phyloP scores from a whole-genome alignment of 345 rosid species.

The Dipteronia dyeriana region DNA sequence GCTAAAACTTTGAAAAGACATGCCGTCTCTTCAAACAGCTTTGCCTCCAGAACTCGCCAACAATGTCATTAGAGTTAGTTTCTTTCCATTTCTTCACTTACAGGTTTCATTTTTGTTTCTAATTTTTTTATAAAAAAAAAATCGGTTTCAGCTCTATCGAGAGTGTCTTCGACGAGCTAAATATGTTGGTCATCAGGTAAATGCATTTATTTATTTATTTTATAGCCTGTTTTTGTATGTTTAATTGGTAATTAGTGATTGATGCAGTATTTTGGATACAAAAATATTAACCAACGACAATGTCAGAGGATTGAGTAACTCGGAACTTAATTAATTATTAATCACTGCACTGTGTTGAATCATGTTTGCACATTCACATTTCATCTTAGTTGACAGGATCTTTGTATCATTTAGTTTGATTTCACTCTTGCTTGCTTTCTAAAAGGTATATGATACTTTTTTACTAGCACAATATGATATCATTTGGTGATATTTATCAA shows the following conservation, averaged over 20 bases:
- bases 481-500: background rate
- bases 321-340: no score
- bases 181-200: slow-evolving; percentile 77
- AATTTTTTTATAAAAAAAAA: no score
- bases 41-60: slow-evolving; percentile 96
- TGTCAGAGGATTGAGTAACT: no score
- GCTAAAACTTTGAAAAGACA: slow-evolving; percentile 20
- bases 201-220: background rate
- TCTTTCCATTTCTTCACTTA: background rate
- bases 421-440: background rate
- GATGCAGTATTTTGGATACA: background rate
- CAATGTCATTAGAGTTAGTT: slow-evolving; percentile 77
- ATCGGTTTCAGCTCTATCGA: slow-evolving; percentile 74
- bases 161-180: slow-evolving; percentile 97
- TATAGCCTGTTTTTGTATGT: background rate
- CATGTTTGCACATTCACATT: no score
- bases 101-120: background rate
- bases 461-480: background rate
- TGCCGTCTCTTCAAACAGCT: slow-evolving; percentile 86
- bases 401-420: background rate
- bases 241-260: background rate
- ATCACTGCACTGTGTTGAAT: no score
- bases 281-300: no score
- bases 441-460: background rate
- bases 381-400: background rate